Percentiles rank a stretch among this genome's conserved stretches.
phyloP scores from a whole-genome alignment of 352 stramenopile genomes.

The Phytopythium boreale region DNA sequence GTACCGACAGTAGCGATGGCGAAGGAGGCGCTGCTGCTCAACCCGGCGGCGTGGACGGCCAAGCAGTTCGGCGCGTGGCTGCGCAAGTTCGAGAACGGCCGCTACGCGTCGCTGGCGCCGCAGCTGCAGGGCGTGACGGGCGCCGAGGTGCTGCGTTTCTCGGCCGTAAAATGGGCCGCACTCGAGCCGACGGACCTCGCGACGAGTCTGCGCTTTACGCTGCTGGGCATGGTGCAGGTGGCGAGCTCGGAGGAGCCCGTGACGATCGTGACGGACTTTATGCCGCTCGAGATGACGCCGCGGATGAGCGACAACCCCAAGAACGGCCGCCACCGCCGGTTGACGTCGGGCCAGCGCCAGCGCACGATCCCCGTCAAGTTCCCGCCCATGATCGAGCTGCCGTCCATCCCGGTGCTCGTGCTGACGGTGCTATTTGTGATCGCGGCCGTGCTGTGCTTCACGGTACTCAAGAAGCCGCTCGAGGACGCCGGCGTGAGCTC shows the following conservation, averaged over 20 bases:
- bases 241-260: slow-evolving; percentile 53
- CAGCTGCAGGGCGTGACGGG: slow-evolving; percentile 62
- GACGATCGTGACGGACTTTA: slow-evolving; percentile 80
- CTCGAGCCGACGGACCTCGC: slow-evolving; percentile 62
- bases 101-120: slow-evolving; percentile 50
- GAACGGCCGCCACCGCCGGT: slow-evolving; percentile 9
- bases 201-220: slow-evolving; percentile 79
- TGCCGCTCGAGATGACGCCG: slow-evolving; percentile 31
- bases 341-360: slow-evolving; percentile 7
- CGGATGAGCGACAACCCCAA: slow-evolving; percentile 8
- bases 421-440: slow-evolving; percentile 51
- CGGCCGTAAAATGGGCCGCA: slow-evolving; percentile 47
- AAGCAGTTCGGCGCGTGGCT: slow-evolving; percentile 82
- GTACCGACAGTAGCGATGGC: slow-evolving; percentile 39
- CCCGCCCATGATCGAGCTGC: slow-evolving; percentile 77
- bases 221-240: slow-evolving; percentile 85
- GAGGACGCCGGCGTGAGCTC: slow-evolving; percentile 53
- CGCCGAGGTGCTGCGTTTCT: slow-evolving; percentile 68
- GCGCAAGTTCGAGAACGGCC: slow-evolving; percentile 65
- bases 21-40: slow-evolving; percentile 81
- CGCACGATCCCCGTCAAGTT: slow-evolving; percentile 61
- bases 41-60: slow-evolving; percentile 76
- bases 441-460: slow-evolving; percentile 64
- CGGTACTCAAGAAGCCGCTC: slow-evolving; percentile 60
- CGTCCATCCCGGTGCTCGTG: slow-evolving; percentile 54